A percentile compares a stretch with the other conserved stretches of the same genome.
phyloP scores from a whole-genome alignment of 2,329 filamentous ascomycete species.

The Ilyonectria destructans region DNA sequence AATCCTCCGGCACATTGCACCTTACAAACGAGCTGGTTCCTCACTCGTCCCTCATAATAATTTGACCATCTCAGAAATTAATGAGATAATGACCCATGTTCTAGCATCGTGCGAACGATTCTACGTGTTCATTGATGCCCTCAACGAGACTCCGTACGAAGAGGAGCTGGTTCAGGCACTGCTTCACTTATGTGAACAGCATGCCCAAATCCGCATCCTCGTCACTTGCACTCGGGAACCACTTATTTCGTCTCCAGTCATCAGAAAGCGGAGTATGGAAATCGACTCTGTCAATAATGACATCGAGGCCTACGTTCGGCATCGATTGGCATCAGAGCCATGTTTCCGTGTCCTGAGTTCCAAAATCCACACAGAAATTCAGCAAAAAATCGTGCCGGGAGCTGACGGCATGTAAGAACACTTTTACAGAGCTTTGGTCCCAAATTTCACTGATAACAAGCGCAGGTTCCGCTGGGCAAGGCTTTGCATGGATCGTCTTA shows the following conservation, averaged over 20 bases:
- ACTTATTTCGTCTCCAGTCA: constrained; percentile 3
- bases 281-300: constrained; percentile 40
- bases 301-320: constrained; percentile 44
- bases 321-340: constrained; percentile 38
- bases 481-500: constrained; percentile 48
- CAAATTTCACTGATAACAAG: not conserved
- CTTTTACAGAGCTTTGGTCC: not conserved
- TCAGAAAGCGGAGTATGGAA: constrained; percentile 39
- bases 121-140: constrained; percentile 44
- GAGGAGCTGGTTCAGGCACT: constrained; percentile 35
- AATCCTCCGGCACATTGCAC: constrained; percentile 38
- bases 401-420: constrained; percentile 46
- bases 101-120: constrained; percentile 32
- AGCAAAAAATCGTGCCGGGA: constrained; percentile 36
- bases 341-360: constrained; percentile 38
- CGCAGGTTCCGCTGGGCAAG: constrained; percentile 50
- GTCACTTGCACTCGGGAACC: constrained; percentile 44
- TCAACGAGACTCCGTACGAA: constrained; percentile 43
- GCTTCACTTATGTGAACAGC: constrained; percentile 35
- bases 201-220: constrained; percentile 38
- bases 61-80: constrained; percentile 33
- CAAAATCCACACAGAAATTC: constrained; percentile 43
- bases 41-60: constrained; percentile 43
- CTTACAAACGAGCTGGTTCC: constrained; percentile 27
- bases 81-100: constrained; percentile 30